Conservation (phyloP, 768 basidiomycete genomes). For the Lenzites betulinus region DNA sequence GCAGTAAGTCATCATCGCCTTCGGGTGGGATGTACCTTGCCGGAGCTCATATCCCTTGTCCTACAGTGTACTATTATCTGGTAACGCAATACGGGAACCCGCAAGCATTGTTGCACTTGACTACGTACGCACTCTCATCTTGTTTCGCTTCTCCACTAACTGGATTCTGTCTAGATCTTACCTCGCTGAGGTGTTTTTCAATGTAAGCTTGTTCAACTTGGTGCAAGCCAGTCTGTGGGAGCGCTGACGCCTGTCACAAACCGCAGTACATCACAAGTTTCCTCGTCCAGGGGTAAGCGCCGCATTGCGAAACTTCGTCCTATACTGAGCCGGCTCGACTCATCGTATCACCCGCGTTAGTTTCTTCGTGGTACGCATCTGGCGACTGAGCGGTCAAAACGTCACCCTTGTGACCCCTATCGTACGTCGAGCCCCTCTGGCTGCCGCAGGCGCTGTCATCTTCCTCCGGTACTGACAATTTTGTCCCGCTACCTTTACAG, state of each 20-base stretch:
- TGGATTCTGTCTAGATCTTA: conserved; percentile 32
- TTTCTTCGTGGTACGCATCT: conserved; percentile 27
- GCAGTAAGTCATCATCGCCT: conserved; percentile 14
- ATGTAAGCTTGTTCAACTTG: conserved; percentile 38
- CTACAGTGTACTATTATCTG: conserved; percentile 56
- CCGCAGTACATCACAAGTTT: conserved; percentile 53
- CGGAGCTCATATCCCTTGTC: not conserved
- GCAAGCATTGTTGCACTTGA: conserved; percentile 39
- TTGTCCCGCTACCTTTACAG: conserved; percentile 28
- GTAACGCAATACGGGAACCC: conserved; percentile 54
- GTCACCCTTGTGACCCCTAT: conserved; percentile 43
- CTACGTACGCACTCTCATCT: conserved; percentile 42
- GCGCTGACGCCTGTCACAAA: not conserved
- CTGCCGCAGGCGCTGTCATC: no score
- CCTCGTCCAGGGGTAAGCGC: conserved; percentile 52
- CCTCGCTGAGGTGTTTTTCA: conserved; percentile 52
- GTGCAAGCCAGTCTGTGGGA: no score
- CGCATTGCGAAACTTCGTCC: no score
- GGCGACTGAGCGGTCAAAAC: conserved; percentile 47
- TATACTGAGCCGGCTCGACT: no score
- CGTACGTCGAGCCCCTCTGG: conserved; percentile 35
- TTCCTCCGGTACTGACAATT: not conserved
- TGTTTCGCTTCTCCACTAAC: not conserved
- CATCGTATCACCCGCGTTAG: not conserved
- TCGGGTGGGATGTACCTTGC: not conserved